Base-by-base conservation (phyloP, 352 stramenopile genomes). In the Phytophthora europaea region DNA sequence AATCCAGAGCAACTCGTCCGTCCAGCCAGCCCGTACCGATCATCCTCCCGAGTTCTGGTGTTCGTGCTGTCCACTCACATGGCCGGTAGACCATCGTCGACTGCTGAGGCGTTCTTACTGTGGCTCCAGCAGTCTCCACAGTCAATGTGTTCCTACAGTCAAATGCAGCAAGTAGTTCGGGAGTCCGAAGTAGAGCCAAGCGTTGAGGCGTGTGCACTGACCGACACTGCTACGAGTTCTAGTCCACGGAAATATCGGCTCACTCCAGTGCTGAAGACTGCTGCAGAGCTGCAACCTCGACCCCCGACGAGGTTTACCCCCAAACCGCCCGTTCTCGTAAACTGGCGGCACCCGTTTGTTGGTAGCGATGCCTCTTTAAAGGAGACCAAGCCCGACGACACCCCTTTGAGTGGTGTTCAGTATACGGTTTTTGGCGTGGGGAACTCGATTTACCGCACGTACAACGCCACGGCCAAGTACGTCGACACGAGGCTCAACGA, bases 41-140 rank as follows among this genome's bases (percentile, higher is more conserved):
- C 40, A 20, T 16, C 40, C 40, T 48, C 40, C 40, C 15, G 40
- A 48, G 40, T 48, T 18, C 40, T 48, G 40, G 80, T 99, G 18
- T 98, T 99, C 65, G 72, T 99, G 16, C 84, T 98, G 36, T 88
- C 98, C 2, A 99, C 97, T 0, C 98, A 99, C 70, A 95, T 97
- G 40, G 96, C 98, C 56, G 97, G 98, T 13, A 96, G 98, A 66
- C 87, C 97, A n/a, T 96, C 97, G 6, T 96, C 99, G 66, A 99
- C 98, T 76, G 93, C 96, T 5, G 82, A 87, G 45, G 67, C 73
- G 7, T 98, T 99, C 69, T 83, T 94, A 18, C 73, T 91, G 28
- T 98, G 91, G 75, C 76, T 99, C 34, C 90, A 48, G 4, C 40
- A 50, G 20, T 13, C 38, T 12, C 15, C 40, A 23, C 15, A 59